Percentiles rank a stretch among this genome's conserved stretches.
phyloP scores from a whole-genome alignment of 2,329 filamentous ascomycete genomes.

The Didymella keratinophila region DNA sequence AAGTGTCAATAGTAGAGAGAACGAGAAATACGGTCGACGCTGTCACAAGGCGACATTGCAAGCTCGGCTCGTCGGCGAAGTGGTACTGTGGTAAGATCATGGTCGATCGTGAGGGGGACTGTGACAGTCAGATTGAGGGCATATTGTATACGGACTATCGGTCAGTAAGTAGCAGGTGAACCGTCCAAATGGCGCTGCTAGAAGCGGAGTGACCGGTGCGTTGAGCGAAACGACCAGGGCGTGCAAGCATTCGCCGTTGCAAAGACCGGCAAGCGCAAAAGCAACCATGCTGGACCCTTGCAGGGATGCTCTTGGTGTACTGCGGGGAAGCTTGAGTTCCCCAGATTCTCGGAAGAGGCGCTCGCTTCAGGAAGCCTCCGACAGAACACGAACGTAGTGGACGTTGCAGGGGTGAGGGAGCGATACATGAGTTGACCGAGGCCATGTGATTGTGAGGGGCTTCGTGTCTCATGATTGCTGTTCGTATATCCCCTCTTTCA shows the following conservation, averaged over 20 bases:
- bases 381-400: background rate
- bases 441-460: slow-evolving; percentile 17
- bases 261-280: background rate
- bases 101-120: slow-evolving; percentile 13
- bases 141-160: background rate
- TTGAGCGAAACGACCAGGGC: background rate
- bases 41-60: slow-evolving; percentile 6
- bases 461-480: background rate
- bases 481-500: background rate
- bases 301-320: slow-evolving; percentile 4
- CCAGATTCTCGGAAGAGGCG: slow-evolving; percentile 4
- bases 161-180: slow-evolving; percentile 1
- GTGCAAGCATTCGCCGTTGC: background rate
- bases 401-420: background rate
- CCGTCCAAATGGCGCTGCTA: background rate
- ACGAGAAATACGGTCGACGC: background rate
- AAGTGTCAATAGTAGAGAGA: background rate
- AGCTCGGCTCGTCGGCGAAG: slow-evolving; percentile 11
- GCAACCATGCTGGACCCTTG: slow-evolving; percentile 3
- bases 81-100: too few species aligned
- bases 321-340: slow-evolving; percentile 19
- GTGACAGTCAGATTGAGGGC: background rate
- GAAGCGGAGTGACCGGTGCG: background rate
- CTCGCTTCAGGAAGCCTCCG: slow-evolving; percentile 16
- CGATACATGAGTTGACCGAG: background rate